Evolutionary conservation across 1,284 basidiomycete species (phyloP), one percentile per base, ranked within the genome.

Genomic region (Ceratorhiza oryzae-sativae): DNA sequence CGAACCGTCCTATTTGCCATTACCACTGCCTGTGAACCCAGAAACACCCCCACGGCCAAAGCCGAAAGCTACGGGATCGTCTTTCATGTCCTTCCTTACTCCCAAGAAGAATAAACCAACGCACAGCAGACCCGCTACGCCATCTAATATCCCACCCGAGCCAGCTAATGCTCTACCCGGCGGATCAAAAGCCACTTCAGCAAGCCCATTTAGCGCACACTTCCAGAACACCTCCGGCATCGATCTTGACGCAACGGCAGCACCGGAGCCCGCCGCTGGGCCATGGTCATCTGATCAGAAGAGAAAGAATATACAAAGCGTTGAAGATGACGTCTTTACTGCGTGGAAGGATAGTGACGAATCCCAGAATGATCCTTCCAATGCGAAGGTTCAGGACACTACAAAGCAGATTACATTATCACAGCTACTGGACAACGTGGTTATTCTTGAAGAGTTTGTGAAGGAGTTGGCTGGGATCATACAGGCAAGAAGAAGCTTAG

Each of bases 381-480:
- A 79, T 36, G 63, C 65, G 62, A 39, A 65, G 34, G 27, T 48
- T 25, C 78, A 79, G 36, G 74, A 71, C 34, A 75, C 74, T 74
- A 78, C 76, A 58, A 68, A 80, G 12, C 18, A 49, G 4, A 86
- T 94, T 32, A 93, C 92, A 12, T 83, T 97, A 39, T 95, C 93
- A 34, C 89, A 88, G 75, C 79, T 97, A 72, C 82, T 99, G 77
- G 97, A 99, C 80, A 98, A 99, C 78, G 91, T 96, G 30, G 94
- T 99, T 23, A 89, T 99, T 62, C 80, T 99, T 73, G 96, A 99
- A 81, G 97, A 99, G 81, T 91, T 91, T 73, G 90, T 98, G 77
- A 97, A 98, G 83, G 97, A 99, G 80, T 82, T 97, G 60, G 88
- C 91, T 34, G 93, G 93, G 23, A 90, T 97, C 72, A 87, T 97